Percentiles rank a stretch among this genome's conserved stretches.
Conservation (phyloP, 257 asterid genomes). For the Datura wrightii region DNA sequence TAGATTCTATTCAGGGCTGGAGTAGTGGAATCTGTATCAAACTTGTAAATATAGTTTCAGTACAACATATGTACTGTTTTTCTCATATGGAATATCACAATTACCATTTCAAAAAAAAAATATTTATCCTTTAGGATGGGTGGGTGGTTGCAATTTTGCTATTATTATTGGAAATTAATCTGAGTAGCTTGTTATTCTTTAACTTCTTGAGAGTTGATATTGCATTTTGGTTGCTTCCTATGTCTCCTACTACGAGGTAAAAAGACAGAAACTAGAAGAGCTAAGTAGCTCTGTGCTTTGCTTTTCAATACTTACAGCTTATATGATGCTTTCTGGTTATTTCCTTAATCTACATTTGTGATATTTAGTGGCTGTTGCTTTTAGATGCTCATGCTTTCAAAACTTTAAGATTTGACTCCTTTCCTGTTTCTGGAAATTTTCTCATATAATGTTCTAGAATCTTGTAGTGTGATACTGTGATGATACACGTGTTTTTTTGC, state of each 20-base stretch:
- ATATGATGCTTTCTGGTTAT: background rate
- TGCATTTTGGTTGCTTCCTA: conserved; percentile 6
- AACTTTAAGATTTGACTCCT: conserved; percentile 16
- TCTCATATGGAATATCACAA: no score
- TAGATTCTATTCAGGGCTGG: no score
- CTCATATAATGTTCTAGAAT: background rate
- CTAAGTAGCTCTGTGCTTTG: conserved; percentile 20
- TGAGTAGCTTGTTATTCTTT: background rate
- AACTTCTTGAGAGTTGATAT: background rate
- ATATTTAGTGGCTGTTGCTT: background rate
- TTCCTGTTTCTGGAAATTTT: background rate
- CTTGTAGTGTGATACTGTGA: background rate
- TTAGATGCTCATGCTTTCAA: conserved; percentile 16
- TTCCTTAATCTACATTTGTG: conserved; percentile 7
- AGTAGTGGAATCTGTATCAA: no score
- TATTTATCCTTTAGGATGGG: conserved; percentile 18
- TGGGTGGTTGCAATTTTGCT: conserved; percentile 27
- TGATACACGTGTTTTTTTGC: background rate
- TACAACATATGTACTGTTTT: no score
- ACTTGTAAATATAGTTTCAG: no score
- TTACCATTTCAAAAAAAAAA: background rate
- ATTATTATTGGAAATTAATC: background rate
- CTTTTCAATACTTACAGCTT: background rate
- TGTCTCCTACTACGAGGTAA: conserved; percentile 21
- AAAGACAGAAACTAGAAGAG: background rate